Evolutionary conservation across 2,329 filamentous ascomycete species (phyloP), one percentile per base, ranked within the genome.

Genomic region (Penicillium psychrosexuale): DNA sequence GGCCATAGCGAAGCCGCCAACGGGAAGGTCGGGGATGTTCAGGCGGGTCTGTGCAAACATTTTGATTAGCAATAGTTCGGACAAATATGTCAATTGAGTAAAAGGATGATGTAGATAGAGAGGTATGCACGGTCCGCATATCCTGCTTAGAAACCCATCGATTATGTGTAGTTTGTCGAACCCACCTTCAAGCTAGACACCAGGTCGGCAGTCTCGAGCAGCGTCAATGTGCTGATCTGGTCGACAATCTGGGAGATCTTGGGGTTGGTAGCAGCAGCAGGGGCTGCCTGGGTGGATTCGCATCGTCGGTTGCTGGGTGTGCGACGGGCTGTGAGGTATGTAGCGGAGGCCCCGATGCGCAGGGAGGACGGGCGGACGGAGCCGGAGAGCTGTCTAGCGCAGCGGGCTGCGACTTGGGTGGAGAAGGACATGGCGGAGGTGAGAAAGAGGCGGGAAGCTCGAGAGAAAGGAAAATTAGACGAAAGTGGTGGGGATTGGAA

Each of bases 21-120:
- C 86, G 60, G 94, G 94, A 78, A 97, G 87, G 71, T 99, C 94
- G 73, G 94, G 95, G 72, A 99, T 97, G 78, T 99, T 99, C 61
- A 99, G 85, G 72, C 89, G 90, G 70, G 87, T 86, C 94, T 97
- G 43, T 43, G 57, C 40, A 45, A 38, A 31, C 9, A 15, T 28
- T 19, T 24, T 39, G 17, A 11, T 49, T 49, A 48, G 47, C 31
- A 34, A 44, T 38, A 3, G 4, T 38, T 36, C 9, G 19, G 13
- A 22, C 5, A 8, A 15, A 22, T 3, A 19, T 22, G 11, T 38
- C 43, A 59, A 60, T 59, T 51, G 56, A 52, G 15, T 7, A 24
- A 15, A 11, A 1, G 7, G 19, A 24, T 5, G 15, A 40, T 38
- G 6, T 27, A 13, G 7, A 27, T n/a, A 12, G 4, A 34, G 6